Base-by-base conservation (phyloP, 176 grass and related monocot genomes). In the Alopecurus myosuroides region DNA sequence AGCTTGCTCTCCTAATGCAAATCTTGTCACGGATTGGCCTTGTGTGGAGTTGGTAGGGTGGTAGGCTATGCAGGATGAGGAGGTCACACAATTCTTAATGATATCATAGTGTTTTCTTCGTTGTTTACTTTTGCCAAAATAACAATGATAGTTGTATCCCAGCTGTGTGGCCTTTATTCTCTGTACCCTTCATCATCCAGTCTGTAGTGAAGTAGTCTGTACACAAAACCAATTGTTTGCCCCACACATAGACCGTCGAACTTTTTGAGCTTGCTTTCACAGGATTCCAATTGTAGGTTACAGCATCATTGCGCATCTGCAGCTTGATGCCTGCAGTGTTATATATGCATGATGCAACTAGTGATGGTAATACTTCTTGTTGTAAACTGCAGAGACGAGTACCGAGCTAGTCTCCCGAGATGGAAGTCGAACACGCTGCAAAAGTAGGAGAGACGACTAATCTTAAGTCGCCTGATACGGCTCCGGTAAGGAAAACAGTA, bases 341-440 rank as follows among this genome's bases (percentile, higher is more conserved):
- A 26, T 77, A 30, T 77, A 14, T 63, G 15, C 58, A 25, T 67
- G 68, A 40, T 77, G 42, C 44, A 57, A 48, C 11, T 20, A 52
- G 76, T 80, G 58, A 84, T 91, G 76, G 23, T 22, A 22, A 33
- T 61, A 7, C 11, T 84, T 48, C n/a, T 58, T 80, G 2, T 20
- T 86, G 12, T 68, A 2, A 42, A 79, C 41, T 86, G 80, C 76
- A 92, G 87, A 78, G 28, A 80, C 46, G 70, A 40, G 62, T 44
- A 84, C 60, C 37, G 23, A 52, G 64, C 28, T 81, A 79, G 40
- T 23, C 2, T 26, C 68, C 23, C 7, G 26, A 40, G 68, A 90
- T 90, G 88, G 88, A 93, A 78, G 82, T 67, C 15, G 77, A 93
- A 46, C 33, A 80, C 52, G 58, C 58, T 26, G 49, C 52, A 1